Percentiles rank a stretch among this genome's conserved stretches.
Evolutionary conservation across 345 rosid species (phyloP).

Genomic region (Melaleuca quinquenervia): DNA sequence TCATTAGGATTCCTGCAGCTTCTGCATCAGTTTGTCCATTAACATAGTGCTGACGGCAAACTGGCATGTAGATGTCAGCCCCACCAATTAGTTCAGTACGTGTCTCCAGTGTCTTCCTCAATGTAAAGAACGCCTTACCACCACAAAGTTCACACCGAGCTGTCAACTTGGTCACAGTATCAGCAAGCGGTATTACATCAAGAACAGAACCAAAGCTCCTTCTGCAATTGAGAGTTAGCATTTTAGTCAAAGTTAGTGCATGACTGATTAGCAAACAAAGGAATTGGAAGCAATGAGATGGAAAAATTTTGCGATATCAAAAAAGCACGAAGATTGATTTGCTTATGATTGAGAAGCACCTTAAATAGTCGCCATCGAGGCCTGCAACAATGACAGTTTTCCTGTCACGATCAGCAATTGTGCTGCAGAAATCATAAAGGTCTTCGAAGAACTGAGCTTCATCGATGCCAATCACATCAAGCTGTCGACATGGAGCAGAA

Average conservation of each 20-base stretch:
- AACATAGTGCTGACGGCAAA: slow-evolving; percentile 73
- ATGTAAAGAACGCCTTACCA: slow-evolving; percentile 63
- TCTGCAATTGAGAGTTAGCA: slow-evolving; percentile 19
- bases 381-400: slow-evolving; percentile 73
- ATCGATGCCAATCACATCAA: slow-evolving; percentile 88
- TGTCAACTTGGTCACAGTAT: slow-evolving; percentile 61
- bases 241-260: neutral
- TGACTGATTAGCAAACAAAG: neutral
- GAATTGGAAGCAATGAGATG: neutral
- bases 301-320: neutral
- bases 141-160: slow-evolving; percentile 86
- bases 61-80: slow-evolving; percentile 78
- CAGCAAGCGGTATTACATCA: slow-evolving; percentile 74
- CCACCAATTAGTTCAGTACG: slow-evolving; percentile 71
- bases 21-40: slow-evolving; percentile 30
- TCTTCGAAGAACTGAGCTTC: slow-evolving; percentile 94
- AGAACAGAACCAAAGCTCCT: slow-evolving; percentile 84
- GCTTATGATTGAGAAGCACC: slow-evolving; percentile 18
- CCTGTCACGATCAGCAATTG: slow-evolving; percentile 77
- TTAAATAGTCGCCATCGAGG: slow-evolving; percentile 83
- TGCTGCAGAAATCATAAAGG: slow-evolving; percentile 81
- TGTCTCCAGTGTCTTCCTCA: slow-evolving; percentile 55
- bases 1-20: slow-evolving; percentile 18
- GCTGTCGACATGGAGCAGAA: slow-evolving; percentile 19
- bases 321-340: neutral